Base-by-base conservation (phyloP, 2,329 filamentous ascomycete species). In the Aspergillus transmontanensis region DNA sequence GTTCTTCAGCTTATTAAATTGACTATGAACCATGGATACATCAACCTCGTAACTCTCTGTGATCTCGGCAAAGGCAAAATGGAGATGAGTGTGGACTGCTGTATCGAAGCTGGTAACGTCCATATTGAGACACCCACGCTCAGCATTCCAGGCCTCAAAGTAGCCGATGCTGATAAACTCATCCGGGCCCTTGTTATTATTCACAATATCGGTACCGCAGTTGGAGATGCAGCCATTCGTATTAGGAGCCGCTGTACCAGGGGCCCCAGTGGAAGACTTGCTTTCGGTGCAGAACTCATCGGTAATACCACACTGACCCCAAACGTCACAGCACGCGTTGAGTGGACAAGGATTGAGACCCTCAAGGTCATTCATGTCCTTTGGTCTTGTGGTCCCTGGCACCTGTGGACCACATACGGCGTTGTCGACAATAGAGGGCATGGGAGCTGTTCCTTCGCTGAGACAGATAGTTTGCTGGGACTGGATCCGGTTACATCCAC, bases 331-430 rank as follows among this genome's bases (percentile, higher is more conserved):
- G 66, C 80, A 82, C 2, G 75, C 78, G 55, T 80, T 80, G 1
- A 80, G 69, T 1, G 76, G 77, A 62, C 83, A 86, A 0, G 76
- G 79, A 65, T 84, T 85, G 4, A 85, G 69, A 7, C 71, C 66
- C 72, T 14, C 64, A 48, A 3, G 64, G 63, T 0, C 36, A 19
- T 41, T 41, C 36, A 41, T 41, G 36, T 41, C 36, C 36, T 41
- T 41, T 41, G 36, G 36, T 16, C 36, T 41, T 19, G 16, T 4
- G 16, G 36, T 41, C 16, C 36, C 36, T 41, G 36, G 36, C 1
- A 41, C 36, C 3, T 41, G 36, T 5, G 36, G 36, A 19, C 36
- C 36, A 41, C 36, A 41, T 5, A 41, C 36, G 4, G 36, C 36
- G 5, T 41, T 41, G 36, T 41, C 36, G 36, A 41, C 6, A 41